Evolutionary conservation across 1,284 basidiomycete species (phyloP).

Genomic region (Ceratobasidium sp.): DNA sequence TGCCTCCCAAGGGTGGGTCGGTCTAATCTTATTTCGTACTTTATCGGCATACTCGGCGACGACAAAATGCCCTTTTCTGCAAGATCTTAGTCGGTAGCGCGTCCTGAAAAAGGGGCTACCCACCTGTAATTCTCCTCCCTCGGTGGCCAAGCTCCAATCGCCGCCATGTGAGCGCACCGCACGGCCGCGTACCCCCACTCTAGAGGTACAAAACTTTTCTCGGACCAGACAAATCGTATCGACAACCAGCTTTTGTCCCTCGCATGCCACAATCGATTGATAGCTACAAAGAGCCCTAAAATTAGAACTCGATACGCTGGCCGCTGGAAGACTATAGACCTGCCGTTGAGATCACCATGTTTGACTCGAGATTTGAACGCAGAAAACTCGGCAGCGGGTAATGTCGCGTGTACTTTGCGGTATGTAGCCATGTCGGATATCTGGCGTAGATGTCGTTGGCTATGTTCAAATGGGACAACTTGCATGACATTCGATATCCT

Average conservation of each 20-base stretch:
- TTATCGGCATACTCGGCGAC: conserved; percentile 81
- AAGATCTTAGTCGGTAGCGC: background rate
- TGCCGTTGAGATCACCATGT: conserved; percentile 69
- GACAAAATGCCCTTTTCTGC: conserved; percentile 79
- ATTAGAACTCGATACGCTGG: conserved; percentile 1
- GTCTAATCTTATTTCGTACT: conserved; percentile 67
- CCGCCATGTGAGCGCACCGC: conserved; percentile 76
- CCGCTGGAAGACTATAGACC: conserved; percentile 4
- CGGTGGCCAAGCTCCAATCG: conserved; percentile 83
- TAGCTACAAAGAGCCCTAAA: conserved; percentile 52
- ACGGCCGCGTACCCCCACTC: conserved; percentile 86
- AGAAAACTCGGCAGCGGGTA: conserved; percentile 75
- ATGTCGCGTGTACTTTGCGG: conserved; percentile 75
- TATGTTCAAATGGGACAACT: conserved; percentile 72
- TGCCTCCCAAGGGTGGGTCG: conserved; percentile 77
- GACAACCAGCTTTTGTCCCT: conserved; percentile 79
- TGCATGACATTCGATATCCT: conserved; percentile 69
- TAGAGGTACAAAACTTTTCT: conserved; percentile 75
- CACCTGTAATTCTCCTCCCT: conserved; percentile 82
- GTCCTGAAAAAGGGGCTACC: conserved; percentile 44
- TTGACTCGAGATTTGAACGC: conserved; percentile 75
- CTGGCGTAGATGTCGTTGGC: conserved; percentile 72
- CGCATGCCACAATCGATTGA: conserved; percentile 75
- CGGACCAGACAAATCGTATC: conserved; percentile 80
- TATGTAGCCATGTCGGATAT: conserved; percentile 76